Percentiles rank a stretch among this genome's conserved stretches.
phyloP scores from a whole-genome alignment of 208 protist genomes.

The Blechomonas ayalai region DNA sequence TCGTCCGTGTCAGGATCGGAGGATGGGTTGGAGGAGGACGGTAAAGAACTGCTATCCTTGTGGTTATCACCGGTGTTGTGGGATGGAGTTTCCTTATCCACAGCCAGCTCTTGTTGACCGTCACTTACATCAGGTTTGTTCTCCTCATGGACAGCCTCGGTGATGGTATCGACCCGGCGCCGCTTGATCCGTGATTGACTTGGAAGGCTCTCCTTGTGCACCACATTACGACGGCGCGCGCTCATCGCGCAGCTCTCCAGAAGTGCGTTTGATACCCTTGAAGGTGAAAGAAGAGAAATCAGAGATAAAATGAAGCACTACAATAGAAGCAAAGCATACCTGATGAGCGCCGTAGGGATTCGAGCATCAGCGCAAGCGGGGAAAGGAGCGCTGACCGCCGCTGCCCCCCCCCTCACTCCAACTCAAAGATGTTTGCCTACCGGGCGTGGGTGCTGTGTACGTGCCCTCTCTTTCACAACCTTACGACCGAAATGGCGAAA shows the following conservation, averaged over 20 bases:
- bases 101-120: not conserved
- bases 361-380: too few relatives aligned
- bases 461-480: not conserved
- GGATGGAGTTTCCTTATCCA: too few relatives aligned
- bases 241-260: not conserved
- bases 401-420: too few relatives aligned
- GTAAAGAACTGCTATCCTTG: too few relatives aligned
- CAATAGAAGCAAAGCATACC: slow-evolving; percentile 3
- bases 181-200: slow-evolving; percentile 51
- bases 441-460: too few relatives aligned
- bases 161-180: slow-evolving; percentile 21
- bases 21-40: too few relatives aligned
- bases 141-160: not conserved
- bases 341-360: too few relatives aligned
- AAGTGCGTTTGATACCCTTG: not conserved
- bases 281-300: not conserved
- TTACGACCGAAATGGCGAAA: slow-evolving; percentile 3
- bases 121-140: not conserved
- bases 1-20: slow-evolving; percentile 16
- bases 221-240: slow-evolving; percentile 9
- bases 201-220: slow-evolving; percentile 61
- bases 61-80: too few relatives aligned
- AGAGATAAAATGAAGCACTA: not conserved
- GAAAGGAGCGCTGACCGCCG: too few relatives aligned
- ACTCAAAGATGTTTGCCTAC: too few relatives aligned